Percentiles rank a stretch among this genome's conserved stretches.
These are phyloP conservation scores for Elsinoe ampelina DNA, from an alignment of 2,329 filamentous ascomycete species.

Conservation along the genomic window DNA sequence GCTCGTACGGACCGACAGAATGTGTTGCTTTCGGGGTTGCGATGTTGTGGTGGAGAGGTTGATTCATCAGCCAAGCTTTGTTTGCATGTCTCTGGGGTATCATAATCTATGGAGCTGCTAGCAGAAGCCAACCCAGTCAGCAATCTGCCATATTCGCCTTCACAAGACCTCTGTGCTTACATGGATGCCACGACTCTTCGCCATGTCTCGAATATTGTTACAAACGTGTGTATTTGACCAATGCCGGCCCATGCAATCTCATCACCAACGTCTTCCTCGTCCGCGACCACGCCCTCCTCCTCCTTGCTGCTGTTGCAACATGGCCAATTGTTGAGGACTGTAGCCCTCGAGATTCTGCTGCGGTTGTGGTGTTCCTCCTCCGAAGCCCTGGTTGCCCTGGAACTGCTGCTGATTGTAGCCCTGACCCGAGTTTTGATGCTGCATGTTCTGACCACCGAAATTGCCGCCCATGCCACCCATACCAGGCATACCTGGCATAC, in stretches of 20 bases:
- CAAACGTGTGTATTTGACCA: neutral
- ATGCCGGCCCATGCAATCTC: neutral
- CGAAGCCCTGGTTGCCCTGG: conserved; percentile 5
- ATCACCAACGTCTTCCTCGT: conserved; percentile 20
- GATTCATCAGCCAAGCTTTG: neutral
- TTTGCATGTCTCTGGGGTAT: conserved; percentile 3
- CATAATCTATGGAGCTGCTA: neutral
- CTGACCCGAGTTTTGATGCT: conserved; percentile 18
- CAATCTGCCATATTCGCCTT: too few relatives aligned
- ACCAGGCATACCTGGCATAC: conserved; percentile 24
- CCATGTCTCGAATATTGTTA: neutral
- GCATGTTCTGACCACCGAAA: conserved; percentile 16
- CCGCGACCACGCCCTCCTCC: conserved; percentile 25
- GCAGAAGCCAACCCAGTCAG: too few relatives aligned
- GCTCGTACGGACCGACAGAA: too few relatives aligned
- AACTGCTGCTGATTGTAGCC: conserved; percentile 17
- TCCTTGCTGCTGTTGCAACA: conserved; percentile 26
- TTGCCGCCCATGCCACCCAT: conserved; percentile 16
- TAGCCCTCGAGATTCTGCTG: conserved; percentile 24
- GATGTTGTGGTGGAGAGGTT: neutral
- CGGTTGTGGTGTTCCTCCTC: conserved; percentile 11
- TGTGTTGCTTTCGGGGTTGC: neutral
- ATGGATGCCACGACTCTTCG: neutral
- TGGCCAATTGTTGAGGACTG: conserved; percentile 28
- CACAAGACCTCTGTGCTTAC: neutral